Evolutionary conservation across 2,329 filamentous ascomycete species (phyloP).

Genomic region (Colletotrichum costaricense): DNA sequence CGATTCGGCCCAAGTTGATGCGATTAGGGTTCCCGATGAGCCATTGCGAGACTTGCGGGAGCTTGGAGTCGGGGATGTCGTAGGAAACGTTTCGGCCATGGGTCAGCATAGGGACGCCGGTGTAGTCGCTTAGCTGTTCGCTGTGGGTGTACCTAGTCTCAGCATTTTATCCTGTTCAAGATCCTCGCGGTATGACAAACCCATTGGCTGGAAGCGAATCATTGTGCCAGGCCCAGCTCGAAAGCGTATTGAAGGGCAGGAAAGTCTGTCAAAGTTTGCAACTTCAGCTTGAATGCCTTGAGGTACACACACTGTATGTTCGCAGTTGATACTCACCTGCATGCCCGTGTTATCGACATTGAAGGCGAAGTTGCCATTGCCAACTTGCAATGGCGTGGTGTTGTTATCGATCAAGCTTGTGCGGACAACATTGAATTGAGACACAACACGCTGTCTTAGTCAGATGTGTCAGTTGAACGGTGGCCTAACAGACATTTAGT

Average conservation of each 20-base stretch:
- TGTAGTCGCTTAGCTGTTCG: constrained; percentile 45
- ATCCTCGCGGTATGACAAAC: background rate
- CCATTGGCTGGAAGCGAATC: constrained; percentile 51
- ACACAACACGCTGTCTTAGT: constrained; percentile 38
- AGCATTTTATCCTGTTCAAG: background rate
- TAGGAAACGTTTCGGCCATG: constrained; percentile 52
- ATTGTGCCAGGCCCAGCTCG: constrained; percentile 62
- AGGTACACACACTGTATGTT: accelerated
- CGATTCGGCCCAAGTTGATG: constrained; percentile 55
- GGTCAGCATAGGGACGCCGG: constrained; percentile 45
- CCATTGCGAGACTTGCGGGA: constrained; percentile 59
- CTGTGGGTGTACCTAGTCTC: constrained; percentile 22
- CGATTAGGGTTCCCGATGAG: constrained; percentile 61
- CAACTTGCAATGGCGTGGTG: constrained; percentile 62
- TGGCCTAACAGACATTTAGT: too few species aligned
- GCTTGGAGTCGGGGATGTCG: constrained; percentile 48
- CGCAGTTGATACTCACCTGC: constrained; percentile 39
- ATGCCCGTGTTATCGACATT: constrained; percentile 59
- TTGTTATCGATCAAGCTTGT: constrained; percentile 44
- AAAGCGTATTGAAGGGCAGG: constrained; percentile 56
- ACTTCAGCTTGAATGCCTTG: background rate
- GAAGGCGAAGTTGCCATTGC: constrained; percentile 62
- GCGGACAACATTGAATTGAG: constrained; percentile 39
- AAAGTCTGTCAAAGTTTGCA: constrained; percentile 45
- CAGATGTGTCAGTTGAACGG: background rate